phyloP scores from a whole-genome alignment of 352 stramenopile genomes.

The Phytophthora capsici region DNA sequence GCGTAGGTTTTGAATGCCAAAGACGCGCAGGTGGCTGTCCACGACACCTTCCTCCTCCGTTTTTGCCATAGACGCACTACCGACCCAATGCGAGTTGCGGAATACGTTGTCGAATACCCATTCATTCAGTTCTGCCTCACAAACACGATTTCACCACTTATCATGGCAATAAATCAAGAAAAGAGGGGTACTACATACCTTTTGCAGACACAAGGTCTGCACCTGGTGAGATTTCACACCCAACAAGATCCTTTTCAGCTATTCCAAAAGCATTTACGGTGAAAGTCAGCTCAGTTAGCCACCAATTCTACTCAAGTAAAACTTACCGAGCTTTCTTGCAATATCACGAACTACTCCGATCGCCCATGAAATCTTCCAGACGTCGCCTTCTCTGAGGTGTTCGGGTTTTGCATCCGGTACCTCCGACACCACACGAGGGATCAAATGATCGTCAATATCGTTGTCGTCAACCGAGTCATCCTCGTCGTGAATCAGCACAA shows the following conservation, averaged over 20 bases:
- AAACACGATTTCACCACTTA: slow-evolving; percentile 3
- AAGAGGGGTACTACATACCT: slow-evolving; percentile 32
- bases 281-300: not conserved
- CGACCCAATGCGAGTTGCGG: slow-evolving; percentile 88
- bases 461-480: slow-evolving; percentile 44
- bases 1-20: slow-evolving; percentile 62
- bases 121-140: slow-evolving; percentile 47
- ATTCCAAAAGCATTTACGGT: not conserved
- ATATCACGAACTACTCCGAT: slow-evolving; percentile 69
- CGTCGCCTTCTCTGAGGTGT: slow-evolving; percentile 56
- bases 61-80: slow-evolving; percentile 75
- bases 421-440: slow-evolving; percentile 56
- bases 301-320: not conserved
- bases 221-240: slow-evolving; percentile 52
- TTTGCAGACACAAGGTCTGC: slow-evolving; percentile 27
- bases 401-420: slow-evolving; percentile 54
- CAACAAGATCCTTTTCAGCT: slow-evolving; percentile 54
- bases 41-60: slow-evolving; percentile 55
- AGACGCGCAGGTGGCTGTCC: slow-evolving; percentile 64
- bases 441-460: slow-evolving; percentile 48
- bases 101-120: slow-evolving; percentile 78
- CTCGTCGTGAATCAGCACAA: slow-evolving; percentile 42
- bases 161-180: not conserved
- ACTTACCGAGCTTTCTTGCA: slow-evolving; percentile 48
- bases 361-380: slow-evolving; percentile 71